Conservation (phyloP, 768 basidiomycete species). For the Amanita inopinata region DNA sequence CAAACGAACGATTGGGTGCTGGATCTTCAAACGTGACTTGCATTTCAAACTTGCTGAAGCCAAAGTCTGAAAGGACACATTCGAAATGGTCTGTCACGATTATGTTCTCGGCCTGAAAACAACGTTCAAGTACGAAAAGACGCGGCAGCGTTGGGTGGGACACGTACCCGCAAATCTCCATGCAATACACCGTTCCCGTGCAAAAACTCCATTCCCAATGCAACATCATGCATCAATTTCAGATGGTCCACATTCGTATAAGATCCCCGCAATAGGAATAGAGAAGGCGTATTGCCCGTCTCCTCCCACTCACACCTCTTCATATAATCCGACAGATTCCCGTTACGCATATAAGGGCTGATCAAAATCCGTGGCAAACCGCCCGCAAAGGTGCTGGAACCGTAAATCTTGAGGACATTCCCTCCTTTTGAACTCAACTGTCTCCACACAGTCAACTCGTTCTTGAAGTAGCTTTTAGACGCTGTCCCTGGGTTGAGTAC, state of each 20-base stretch:
- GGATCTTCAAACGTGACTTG: constrained; percentile 54
- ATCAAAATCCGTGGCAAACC: constrained; percentile 70
- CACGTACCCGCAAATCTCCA: constrained; percentile 67
- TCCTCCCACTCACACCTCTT: constrained; percentile 21
- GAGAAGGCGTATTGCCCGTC: constrained; percentile 3
- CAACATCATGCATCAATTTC: constrained; percentile 62
- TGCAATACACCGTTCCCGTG: constrained; percentile 63
- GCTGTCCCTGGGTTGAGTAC: constrained; percentile 47
- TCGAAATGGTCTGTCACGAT: constrained; percentile 57
- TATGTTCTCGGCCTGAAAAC: constrained; percentile 54
- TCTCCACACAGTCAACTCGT: constrained; percentile 64
- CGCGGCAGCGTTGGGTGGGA: neutral
- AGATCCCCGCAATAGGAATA: constrained; percentile 3
- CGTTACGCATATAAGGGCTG: constrained; percentile 57
- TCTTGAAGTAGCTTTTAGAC: constrained; percentile 51
- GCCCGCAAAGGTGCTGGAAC: constrained; percentile 59
- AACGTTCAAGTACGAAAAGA: neutral
- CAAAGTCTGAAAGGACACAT: constrained; percentile 78
- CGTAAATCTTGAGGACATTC: constrained; percentile 61
- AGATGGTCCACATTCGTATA: constrained; percentile 36
- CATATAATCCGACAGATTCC: constrained; percentile 51
- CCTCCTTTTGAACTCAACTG: constrained; percentile 38
- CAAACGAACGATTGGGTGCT: constrained; percentile 37
- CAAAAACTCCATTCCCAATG: constrained; percentile 75
- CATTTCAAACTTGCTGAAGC: constrained; percentile 70